A percentile compares a stretch with the other conserved stretches of the same genome.
Conservation (phyloP, 2,329 filamentous ascomycete species). For the Sarocladium oryzae region DNA sequence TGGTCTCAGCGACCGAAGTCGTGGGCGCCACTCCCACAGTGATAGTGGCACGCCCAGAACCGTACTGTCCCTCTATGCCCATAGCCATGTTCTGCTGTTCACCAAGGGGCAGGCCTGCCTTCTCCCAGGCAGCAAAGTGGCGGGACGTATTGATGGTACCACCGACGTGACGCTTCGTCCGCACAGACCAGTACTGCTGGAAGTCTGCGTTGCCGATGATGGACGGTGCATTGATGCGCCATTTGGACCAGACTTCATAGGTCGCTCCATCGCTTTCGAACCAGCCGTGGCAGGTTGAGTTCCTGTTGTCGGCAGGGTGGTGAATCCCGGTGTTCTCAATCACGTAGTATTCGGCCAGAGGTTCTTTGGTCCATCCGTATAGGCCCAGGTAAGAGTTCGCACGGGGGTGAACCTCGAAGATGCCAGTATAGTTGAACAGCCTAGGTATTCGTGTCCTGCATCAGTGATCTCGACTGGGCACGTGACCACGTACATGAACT, state of each 20-base stretch:
- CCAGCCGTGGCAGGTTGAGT: conserved; percentile 11
- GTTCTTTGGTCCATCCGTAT: conserved; percentile 27
- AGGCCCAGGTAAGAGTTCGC: conserved; percentile 21
- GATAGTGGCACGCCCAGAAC: conserved; percentile 9
- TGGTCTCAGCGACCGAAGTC: conserved; percentile 5
- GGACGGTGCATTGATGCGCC: conserved; percentile 28
- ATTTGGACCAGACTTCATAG: conserved; percentile 24
- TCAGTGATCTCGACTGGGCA: neutral
- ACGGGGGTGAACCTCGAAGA: conserved; percentile 2
- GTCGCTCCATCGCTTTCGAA: conserved; percentile 18
- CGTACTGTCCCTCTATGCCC: conserved; percentile 10
- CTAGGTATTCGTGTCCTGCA: neutral
- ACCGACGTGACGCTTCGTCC: conserved; percentile 10
- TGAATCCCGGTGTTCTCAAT: conserved; percentile 18
- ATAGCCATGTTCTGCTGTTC: conserved; percentile 8
- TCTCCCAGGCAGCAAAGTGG: conserved; percentile 8
- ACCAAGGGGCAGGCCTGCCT: conserved; percentile 7
- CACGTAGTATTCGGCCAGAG: conserved; percentile 23
- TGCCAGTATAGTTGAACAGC: conserved; percentile 9
- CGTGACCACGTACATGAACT: neutral
- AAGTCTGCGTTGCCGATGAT: conserved; percentile 38
- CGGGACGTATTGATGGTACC: conserved; percentile 11
- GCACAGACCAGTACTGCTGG: conserved; percentile 40
- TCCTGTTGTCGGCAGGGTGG: conserved; percentile 20
- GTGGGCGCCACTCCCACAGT: conserved; percentile 9